phyloP scores from a whole-genome alignment of 805 yeast genomes.

The Spathaspora passalidarum region DNA sequence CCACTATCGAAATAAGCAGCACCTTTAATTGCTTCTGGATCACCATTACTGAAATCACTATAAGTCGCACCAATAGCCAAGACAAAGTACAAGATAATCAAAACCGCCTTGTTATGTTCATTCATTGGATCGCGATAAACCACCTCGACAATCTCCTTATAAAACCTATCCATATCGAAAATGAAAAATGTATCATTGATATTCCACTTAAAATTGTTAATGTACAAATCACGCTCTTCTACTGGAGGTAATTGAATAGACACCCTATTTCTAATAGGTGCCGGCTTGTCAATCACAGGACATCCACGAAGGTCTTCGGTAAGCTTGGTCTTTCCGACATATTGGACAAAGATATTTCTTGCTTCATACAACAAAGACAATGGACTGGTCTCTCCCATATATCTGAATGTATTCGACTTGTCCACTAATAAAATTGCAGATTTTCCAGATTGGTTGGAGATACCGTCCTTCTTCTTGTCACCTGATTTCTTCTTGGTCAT shows the following conservation, averaged over 20 bases:
- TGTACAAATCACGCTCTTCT: conserved; percentile 11
- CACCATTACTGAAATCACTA: conserved; percentile 20
- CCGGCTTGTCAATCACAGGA: conserved; percentile 35
- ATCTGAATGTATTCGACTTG: conserved; percentile 32
- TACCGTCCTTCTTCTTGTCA: conserved; percentile 5
- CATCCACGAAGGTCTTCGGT: conserved; percentile 37
- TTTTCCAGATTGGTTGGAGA: conserved; percentile 17
- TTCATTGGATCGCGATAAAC: conserved; percentile 28
- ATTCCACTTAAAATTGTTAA: conserved; percentile 31
- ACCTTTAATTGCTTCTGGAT: conserved; percentile 21
- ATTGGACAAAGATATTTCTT: conserved; percentile 30
- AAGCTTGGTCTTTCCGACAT: conserved; percentile 28
- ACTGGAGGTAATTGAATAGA: conserved; percentile 6
- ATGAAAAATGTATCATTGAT: conserved; percentile 40
- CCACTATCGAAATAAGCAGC: conserved; percentile 34
- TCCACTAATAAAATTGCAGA: conserved; percentile 30
- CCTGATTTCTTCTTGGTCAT: background rate
- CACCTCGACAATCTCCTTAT: conserved; percentile 20
- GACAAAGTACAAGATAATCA: conserved; percentile 36
- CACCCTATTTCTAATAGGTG: conserved; percentile 8
- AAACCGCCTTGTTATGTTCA: conserved; percentile 13
- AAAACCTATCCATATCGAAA: conserved; percentile 31
- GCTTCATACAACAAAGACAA: conserved; percentile 40
- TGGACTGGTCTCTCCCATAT: conserved; percentile 42
- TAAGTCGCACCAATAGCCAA: conserved; percentile 42